Evolutionary conservation across 1,139 yeast species (phyloP).

Genomic region (Hyphopichia fennica): DNA sequence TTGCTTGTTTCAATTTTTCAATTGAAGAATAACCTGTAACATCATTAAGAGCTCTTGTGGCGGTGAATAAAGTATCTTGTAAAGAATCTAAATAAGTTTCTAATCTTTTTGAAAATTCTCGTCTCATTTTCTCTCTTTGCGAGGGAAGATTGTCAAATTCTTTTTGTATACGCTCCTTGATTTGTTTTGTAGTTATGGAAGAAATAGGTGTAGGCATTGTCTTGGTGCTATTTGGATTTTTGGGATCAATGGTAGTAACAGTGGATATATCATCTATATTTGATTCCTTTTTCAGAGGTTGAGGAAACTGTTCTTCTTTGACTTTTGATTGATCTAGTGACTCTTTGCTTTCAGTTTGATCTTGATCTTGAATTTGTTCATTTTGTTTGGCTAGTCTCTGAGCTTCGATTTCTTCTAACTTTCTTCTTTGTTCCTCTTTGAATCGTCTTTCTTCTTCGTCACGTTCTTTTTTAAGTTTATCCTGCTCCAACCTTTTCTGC

Average conservation of each 20-base stretch:
- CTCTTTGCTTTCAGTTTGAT: no score
- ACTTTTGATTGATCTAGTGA: no score
- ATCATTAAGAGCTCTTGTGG: slow-evolving; percentile 78
- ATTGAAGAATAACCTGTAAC: slow-evolving; percentile 90
- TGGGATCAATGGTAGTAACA: neutral
- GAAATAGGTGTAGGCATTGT: neutral
- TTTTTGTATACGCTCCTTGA: slow-evolving; percentile 19
- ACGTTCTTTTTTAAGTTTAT: slow-evolving; percentile 1
- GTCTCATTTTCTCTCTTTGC: slow-evolving; percentile 23
- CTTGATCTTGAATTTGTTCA: no score
- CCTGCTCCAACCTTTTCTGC: slow-evolving; percentile 9
- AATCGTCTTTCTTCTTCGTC: neutral
- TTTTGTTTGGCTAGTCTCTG: no score
- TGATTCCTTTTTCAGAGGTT: neutral
- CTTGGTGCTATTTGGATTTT: neutral
- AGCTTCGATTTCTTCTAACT: neutral
- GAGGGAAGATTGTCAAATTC: slow-evolving; percentile 32
- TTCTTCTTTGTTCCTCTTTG: slow-evolving; percentile 3
- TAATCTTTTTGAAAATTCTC: slow-evolving; percentile 32
- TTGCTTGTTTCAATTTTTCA: slow-evolving; percentile 65
- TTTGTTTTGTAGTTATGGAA: slow-evolving; percentile 7
- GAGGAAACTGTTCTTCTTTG: no score
- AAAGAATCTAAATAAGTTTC: slow-evolving; percentile 59
- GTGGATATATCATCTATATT: neutral
- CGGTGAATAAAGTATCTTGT: slow-evolving; percentile 65